Evolutionary conservation across 1,284 basidiomycete species (phyloP), one percentile per base, ranked within the genome.

Genomic region (Pseudozyma hubeiensis): DNA sequence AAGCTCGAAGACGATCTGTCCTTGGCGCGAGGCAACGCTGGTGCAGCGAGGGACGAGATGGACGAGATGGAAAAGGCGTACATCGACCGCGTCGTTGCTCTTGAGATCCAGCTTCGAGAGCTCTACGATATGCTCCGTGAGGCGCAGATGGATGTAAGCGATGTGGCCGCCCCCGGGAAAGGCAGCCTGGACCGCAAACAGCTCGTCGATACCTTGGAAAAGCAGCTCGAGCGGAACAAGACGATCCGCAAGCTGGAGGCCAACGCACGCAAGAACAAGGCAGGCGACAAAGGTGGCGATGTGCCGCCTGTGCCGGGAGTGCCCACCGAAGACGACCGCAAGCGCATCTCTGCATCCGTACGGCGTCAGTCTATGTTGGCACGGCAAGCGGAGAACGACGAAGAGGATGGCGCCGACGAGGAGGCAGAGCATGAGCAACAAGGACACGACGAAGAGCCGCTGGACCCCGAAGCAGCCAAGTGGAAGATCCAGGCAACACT

Each of bases 31-130:
- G 91, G 92, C 57, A 91, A 93, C 77, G 89, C 89, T 19, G 57
- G 71, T 4, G 79, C 81, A 3, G 63, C 83, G 1, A 79, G 85
- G 51, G 64, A 64, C 3, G 92, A 94, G 82, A 87, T 97, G 75
- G 90, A 90, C 66, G 89, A 89, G 49, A 93, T 96, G 87, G 92
- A 91, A 81, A 86, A 86, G 35, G 90, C 89, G 11, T 96, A 96
- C 81, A 92, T 96, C 80, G 92, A 94, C 68, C 90, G 91, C 68
- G 93, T 97, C 61, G 88, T 89, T 1, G 92, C 94, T 82, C 89
- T 97, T 16, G 94, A 97, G 83, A 88, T 91, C 7, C 93, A 97
- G 87, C 95, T 96, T 67, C 90, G 93, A 87, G 95, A 97, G 84
- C 85, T 97, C 17, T 97, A 96, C 87, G 90, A 93, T 48, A 89